Evolutionary conservation across 2,329 filamentous ascomycete species (phyloP), one percentile per base, ranked within the genome.

Genomic region (Stachybotrys echinatus): DNA sequence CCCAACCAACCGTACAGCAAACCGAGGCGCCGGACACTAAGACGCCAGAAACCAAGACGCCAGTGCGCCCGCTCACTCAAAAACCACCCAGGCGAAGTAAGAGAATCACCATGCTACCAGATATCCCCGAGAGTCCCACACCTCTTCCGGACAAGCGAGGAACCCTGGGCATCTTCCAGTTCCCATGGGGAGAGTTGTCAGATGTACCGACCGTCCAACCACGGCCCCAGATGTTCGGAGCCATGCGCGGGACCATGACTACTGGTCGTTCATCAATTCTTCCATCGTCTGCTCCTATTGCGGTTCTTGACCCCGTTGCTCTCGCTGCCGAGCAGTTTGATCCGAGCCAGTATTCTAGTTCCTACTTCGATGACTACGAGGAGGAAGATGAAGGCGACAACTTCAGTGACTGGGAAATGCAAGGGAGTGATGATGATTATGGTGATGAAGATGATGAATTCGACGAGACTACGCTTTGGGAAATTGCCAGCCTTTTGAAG

Each of bases 111-210:
- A 61, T 76, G 43, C 73, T 86, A 5, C 80, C 83, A 14, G 83
- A 85, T 60, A 85, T 85, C 52, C 60, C 83, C 31, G 83, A 85
- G 61, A 83, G 74, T 54, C 83, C 83, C 4, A 67, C 79, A 58
- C 81, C 81, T 34, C 67, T 85, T 5, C 75, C 76, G 5, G 70
- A 83, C 60, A 80, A 78, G 64, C 72, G 75, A 40, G 80, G 74
- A 12, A 84, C 80, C 12, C 71, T 85, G 18, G 83, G 81, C 5
- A 79, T 85, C 57, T 86, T 84, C 67, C 79, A 83, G 57, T 85
- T 85, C 55, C 80, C 83, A 3, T 85, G 81, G 80, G 83, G 83
- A 14, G 81, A 85, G 65, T 77, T 67, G 57, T 85, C 81, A 19
- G 81, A 84, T 62, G 74, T 73, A 48, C 75, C 76, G 10, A 76